phyloP scores from a whole-genome alignment of 768 basidiomycete species.

The Grammothele lineata region DNA sequence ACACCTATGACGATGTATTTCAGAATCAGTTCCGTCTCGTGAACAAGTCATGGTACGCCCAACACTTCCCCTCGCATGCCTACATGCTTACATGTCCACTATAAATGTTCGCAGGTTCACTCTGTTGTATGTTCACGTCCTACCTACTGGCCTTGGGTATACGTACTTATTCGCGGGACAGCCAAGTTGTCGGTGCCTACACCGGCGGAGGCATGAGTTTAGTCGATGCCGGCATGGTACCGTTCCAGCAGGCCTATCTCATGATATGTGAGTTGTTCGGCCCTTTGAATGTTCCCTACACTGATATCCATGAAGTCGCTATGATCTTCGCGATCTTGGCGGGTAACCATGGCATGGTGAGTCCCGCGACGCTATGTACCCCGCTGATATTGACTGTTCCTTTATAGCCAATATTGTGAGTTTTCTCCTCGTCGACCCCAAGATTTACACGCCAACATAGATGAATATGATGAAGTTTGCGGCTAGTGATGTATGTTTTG shows the following conservation, averaged over 20 bases:
- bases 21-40: slow-evolving; percentile 45
- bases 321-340: slow-evolving; percentile 64
- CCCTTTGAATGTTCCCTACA: neutral
- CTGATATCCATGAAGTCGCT: slow-evolving; percentile 31
- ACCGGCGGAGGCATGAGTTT: slow-evolving; percentile 69
- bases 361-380: slow-evolving; percentile 24
- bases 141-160: neutral
- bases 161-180: no score
- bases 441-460: neutral
- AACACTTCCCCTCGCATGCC: no score
- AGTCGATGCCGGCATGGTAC: slow-evolving; percentile 66
- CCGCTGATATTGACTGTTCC: neutral
- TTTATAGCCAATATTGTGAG: slow-evolving; percentile 57
- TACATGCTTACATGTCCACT: neutral
- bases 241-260: slow-evolving; percentile 61
- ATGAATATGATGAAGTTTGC: slow-evolving; percentile 38
- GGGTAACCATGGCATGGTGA: slow-evolving; percentile 71
- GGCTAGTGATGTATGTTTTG: slow-evolving; percentile 52
- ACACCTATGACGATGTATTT: slow-evolving; percentile 46
- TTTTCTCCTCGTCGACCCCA: neutral
- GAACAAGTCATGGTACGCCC: slow-evolving; percentile 53
- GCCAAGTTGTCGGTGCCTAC: slow-evolving; percentile 37
- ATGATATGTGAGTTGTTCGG: slow-evolving; percentile 46
- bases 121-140: slow-evolving; percentile 5
- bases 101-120: slow-evolving; percentile 9